Percentiles rank a stretch among this genome's conserved stretches.
phyloP scores from a whole-genome alignment of 805 yeast species.

The Candida cerambycidarum region DNA sequence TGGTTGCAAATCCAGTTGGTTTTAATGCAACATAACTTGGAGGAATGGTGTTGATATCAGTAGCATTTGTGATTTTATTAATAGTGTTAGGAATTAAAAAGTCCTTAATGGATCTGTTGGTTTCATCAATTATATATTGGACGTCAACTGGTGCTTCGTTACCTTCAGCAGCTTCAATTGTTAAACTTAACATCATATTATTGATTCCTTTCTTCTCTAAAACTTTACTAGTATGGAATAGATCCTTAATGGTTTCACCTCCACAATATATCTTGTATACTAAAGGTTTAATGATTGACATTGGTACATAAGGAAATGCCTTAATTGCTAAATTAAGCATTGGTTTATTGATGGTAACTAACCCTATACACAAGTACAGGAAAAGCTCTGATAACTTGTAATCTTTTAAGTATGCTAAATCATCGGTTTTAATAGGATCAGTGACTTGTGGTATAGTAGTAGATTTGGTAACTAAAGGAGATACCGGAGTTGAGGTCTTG shows the following conservation, averaged over 20 bases:
- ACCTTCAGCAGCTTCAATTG: slow-evolving; percentile 92
- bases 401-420: slow-evolving; percentile 46
- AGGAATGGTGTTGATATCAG: slow-evolving; percentile 64
- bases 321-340: slow-evolving; percentile 61
- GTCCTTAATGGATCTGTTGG: slow-evolving; percentile 63
- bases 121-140: slow-evolving; percentile 57
- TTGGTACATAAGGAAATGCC: slow-evolving; percentile 73
- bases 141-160: slow-evolving; percentile 56
- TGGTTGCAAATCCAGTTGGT: slow-evolving; percentile 83
- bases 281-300: slow-evolving; percentile 63
- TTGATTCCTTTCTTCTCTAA: slow-evolving; percentile 74
- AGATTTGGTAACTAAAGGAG: background rate
- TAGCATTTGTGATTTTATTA: slow-evolving; percentile 48
- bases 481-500: slow-evolving; percentile 2
- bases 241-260: slow-evolving; percentile 75
- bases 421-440: slow-evolving; percentile 1
- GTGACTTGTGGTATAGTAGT: background rate
- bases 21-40: slow-evolving; percentile 92
- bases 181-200: slow-evolving; percentile 93
- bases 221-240: slow-evolving; percentile 65
- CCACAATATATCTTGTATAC: slow-evolving; percentile 89
- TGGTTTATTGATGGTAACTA: slow-evolving; percentile 64
- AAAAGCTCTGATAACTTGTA: slow-evolving; percentile 55
- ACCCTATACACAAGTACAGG: slow-evolving; percentile 66
- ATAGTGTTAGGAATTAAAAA: slow-evolving; percentile 73